Base-by-base conservation (phyloP, 2,329 filamentous ascomycete species). In the Seiridium cupressi region DNA sequence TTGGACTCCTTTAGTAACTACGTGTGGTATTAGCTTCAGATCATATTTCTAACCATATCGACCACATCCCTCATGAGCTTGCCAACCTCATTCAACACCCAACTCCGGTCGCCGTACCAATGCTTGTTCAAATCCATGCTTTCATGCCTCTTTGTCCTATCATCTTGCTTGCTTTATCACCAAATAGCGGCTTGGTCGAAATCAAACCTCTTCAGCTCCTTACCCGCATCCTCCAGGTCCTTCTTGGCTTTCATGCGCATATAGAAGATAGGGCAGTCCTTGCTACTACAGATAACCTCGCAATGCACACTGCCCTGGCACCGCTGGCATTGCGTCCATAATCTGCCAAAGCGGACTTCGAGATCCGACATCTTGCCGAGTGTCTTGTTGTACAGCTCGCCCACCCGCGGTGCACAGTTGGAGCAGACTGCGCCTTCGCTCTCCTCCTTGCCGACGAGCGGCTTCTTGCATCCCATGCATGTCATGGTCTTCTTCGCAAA, bases 201-300 rank as follows among this genome's bases (percentile, higher is more conserved):
- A 77, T 99, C 95, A 76, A 99, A 99, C 68, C 95, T 82, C 67
- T 85, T 85, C 69, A 99, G 76, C 75, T 99, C 95, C 78, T 92
- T 96, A 60, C 93, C 92, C 1, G 89, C 89, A 78, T 99, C 95
- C 75, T 98, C 94, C 44, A 98, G 88, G 74, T 99, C 95, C 81
- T 99, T 99, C 84, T 97, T 96, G 38, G 94, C 94, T 83, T 99
- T 99, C 95, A 99, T 99, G 4, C 95, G 88, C 95, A 99, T 99
- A 76, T 99, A 99, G 76, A 99, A 99, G 70, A 99, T 99, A 1
- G 95, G 95, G 73, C 95, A 99, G 79, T 99, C 95, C 74, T 93
- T 91, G 73, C 90, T 94, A 64, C 90, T 93, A 80, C 95, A 99
- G 68, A 99, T 98, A 58, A 99, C 96, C 76, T 99, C 95, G 74